Base-by-base conservation (phyloP, 805 yeast species). In the Groenewaldozyma tartarivorans region DNA sequence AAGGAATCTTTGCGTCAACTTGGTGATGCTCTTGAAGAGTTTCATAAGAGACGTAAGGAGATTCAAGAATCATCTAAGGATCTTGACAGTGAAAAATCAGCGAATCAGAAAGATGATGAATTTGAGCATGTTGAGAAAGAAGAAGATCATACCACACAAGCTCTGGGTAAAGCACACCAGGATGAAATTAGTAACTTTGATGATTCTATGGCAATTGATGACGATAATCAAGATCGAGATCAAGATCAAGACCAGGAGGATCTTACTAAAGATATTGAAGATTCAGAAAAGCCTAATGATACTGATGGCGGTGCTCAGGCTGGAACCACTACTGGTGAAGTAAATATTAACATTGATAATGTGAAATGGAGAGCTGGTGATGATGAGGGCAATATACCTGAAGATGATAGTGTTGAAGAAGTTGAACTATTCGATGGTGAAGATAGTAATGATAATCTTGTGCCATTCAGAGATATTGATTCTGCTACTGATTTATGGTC, bases 11-110 rank as follows among this genome's bases (percentile, higher is more conserved):
- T 90, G 61, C 83, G 83, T 57, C 87, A 87, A 56, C 69, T 92
- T 11, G 97, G 98, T 39, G 96, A 88, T 60, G 75, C 95, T 1
- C 58, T 88, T 63, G 84, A 90, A 52, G 95, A 88, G 55, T 90
- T 82, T 63, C 94, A 90, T 57, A 81, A 85, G 56, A 81, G 95
- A 52, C 78, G 82, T 48, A 86, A 84, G 58, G 96, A 87, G 51
- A 90, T 92, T 46, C 69, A 79, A 49, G 88, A 84, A 48, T 75
- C 83, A 32, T 66, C 71, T 35, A 64, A 60, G 19, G 63, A 67
- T 19, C 77, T 79, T 9, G 48, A 49, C 11, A 44, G 43, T 7
- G 55, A 50, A 6, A 50, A 53, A 9, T 47, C 48, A 0, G 53
- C 55, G 11, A 46, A 50, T 16, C 80, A 77, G 46, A 71, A 77